Base-by-base conservation (phyloP, 2,329 filamentous ascomycete genomes). In the Nemania serpens region DNA sequence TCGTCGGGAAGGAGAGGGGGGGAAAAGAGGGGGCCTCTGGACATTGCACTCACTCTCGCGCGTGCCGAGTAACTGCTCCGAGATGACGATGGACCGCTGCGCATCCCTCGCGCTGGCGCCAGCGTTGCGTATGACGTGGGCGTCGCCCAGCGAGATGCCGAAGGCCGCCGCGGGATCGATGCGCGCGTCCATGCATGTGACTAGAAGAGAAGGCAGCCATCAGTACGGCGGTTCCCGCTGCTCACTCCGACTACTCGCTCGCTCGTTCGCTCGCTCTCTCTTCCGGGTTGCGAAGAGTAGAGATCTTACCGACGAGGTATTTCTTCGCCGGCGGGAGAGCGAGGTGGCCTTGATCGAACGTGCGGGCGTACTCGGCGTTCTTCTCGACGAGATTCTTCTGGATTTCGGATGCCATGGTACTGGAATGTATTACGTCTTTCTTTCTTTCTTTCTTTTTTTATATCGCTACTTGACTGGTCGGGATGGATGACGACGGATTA, bases 101-200 rank as follows among this genome's bases (percentile, higher is more conserved):
- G 88, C 89, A 58, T 94, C 91, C 39, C 80, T 77, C 1, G 85
- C 88, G 15, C 83, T 86, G 1, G 80, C 90, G 2, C 88, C 88
- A 10, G 88, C 89, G 66, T 93, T 93, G 60, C 90, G 86, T 61
- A 93, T 88, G 34, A 93, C 85, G 74, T 95, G 91, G 0, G 91
- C 91, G 65, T 93, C 89, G 42, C 91, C 91, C 17, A 91, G 82
- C 18, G 82, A 77, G 59, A 93, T 88, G 9, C 88, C 88, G 55
- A 92, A 88, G 1, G 88, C 88, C 12, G 83, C 78, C 2, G 85
- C 82, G 0, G 91, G 86, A 68, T 94, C 82, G 68, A 88, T 79
- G 53, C 91, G 86, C 5, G 91, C 89, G 70, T 95, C 91, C 90
- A 95, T 95, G 76, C 91, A 95, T 0, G 90, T 91, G 46, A 94